Evolutionary conservation across 257 asterid genomes (phyloP).

Genomic region (Avicennia marina): DNA sequence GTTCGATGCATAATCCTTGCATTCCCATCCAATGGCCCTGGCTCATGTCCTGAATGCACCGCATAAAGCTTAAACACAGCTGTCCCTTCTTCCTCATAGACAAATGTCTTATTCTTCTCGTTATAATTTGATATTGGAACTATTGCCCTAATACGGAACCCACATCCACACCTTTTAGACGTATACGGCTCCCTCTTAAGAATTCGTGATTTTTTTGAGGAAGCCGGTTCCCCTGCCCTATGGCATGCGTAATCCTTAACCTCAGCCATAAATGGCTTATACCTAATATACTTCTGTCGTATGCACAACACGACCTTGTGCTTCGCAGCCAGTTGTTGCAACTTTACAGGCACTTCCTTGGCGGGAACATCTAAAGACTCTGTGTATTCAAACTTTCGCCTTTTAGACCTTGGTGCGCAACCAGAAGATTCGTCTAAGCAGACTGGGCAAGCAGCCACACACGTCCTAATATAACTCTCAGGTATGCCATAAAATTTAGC

Average conservation of each 20-base stretch:
- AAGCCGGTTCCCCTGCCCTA: conserved; percentile 94
- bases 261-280: conserved; percentile 98
- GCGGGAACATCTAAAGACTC: conserved; percentile 93
- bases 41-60: conserved; percentile 95
- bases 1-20: conserved; percentile 95
- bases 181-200: conserved; percentile 85
- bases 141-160: conserved; percentile 89
- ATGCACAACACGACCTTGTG: conserved; percentile 94
- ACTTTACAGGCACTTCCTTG: conserved; percentile 74
- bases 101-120: conserved; percentile 92
- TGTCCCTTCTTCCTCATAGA: conserved; percentile 93
- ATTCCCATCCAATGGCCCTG: conserved; percentile 96
- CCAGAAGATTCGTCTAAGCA: conserved; percentile 84
- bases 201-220: conserved; percentile 65
- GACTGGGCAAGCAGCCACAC: conserved; percentile 72
- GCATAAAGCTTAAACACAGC: conserved; percentile 96
- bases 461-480: conserved; percentile 84
- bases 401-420: conserved; percentile 73
- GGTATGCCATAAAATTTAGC: conserved; percentile 96
- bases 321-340: conserved; percentile 86
- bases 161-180: conserved; percentile 95
- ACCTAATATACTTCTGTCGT: conserved; percentile 90
- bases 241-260: conserved; percentile 98
- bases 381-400: conserved; percentile 91
- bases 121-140: conserved; percentile 90